Conservation (phyloP, 768 basidiomycete species). For the Suillus placidus region DNA sequence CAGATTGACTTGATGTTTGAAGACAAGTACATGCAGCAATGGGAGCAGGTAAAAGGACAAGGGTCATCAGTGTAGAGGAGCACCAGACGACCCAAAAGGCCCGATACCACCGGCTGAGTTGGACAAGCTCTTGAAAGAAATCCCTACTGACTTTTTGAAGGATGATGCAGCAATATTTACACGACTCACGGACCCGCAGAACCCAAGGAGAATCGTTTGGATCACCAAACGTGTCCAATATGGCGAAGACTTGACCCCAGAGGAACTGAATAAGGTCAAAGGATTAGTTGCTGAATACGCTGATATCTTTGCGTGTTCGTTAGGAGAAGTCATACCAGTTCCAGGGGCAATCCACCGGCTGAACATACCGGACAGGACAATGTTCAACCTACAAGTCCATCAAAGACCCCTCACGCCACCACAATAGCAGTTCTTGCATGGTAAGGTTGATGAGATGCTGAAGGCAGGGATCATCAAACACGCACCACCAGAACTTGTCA, state of each 20-base stretch:
- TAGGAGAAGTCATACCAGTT: slow-evolving; percentile 40
- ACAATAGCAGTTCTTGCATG: slow-evolving; percentile 4
- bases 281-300: slow-evolving; percentile 34
- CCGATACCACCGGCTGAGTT: neutral
- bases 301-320: slow-evolving; percentile 42
- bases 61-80: neutral
- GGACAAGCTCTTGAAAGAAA: neutral
- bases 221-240: slow-evolving; percentile 27
- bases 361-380: neutral
- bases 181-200: neutral
- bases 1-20: too few species aligned
- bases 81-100: neutral
- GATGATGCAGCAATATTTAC: slow-evolving; percentile 20
- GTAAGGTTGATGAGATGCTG: neutral
- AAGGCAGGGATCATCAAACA: slow-evolving; percentile 1
- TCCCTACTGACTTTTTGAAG: neutral
- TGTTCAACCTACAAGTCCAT: neutral
- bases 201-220: slow-evolving; percentile 20
- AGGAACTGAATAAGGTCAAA: slow-evolving; percentile 25
- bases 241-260: slow-evolving; percentile 32
- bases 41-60: neutral
- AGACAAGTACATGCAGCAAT: neutral
- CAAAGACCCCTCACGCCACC: slow-evolving; percentile 8
- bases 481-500: slow-evolving; percentile 15
- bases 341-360: neutral